phyloP scores from a whole-genome alignment of 192 early-diverging fungal genomes.

The Coemansia sp. region DNA sequence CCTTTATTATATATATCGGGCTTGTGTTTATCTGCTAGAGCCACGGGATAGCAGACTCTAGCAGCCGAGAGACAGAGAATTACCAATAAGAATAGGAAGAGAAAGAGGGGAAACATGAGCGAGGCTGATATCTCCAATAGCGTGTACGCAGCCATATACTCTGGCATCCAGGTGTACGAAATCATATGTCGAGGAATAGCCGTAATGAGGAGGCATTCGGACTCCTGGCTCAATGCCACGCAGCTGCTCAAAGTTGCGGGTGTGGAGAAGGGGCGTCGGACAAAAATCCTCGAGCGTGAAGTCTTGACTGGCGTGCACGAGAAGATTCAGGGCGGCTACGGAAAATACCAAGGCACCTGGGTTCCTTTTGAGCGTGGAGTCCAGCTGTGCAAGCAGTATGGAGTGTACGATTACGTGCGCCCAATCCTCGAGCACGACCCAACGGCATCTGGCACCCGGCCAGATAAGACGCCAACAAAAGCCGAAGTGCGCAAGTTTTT shows the following conservation, averaged over 20 bases:
- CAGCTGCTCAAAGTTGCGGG: slow-evolving; percentile 97
- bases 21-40: not conserved
- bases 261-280: slow-evolving; percentile 89
- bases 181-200: slow-evolving; percentile 77
- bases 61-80: not conserved
- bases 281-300: slow-evolving; percentile 92
- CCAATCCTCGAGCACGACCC: slow-evolving; percentile 82
- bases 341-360: slow-evolving; percentile 96
- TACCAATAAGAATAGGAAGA: not conserved
- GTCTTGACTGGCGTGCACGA: slow-evolving; percentile 86
- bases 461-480: slow-evolving; percentile 61
- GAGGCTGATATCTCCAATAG: slow-evolving; percentile 12
- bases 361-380: slow-evolving; percentile 86
- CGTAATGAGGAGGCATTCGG: slow-evolving; percentile 77
- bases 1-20: not conserved
- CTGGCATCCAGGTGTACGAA: slow-evolving; percentile 94
- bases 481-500: slow-evolving; percentile 40
- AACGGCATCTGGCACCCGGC: slow-evolving; percentile 55
- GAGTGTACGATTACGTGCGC: slow-evolving; percentile 69
- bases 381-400: slow-evolving; percentile 75
- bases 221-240: slow-evolving; percentile 95
- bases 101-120: slow-evolving; percentile 17
- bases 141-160: slow-evolving; percentile 90
- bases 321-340: slow-evolving; percentile 98
- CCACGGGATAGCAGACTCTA: not conserved